Base-by-base conservation (phyloP, 2,329 filamentous ascomycete species). In the Cadophora malorum region DNA sequence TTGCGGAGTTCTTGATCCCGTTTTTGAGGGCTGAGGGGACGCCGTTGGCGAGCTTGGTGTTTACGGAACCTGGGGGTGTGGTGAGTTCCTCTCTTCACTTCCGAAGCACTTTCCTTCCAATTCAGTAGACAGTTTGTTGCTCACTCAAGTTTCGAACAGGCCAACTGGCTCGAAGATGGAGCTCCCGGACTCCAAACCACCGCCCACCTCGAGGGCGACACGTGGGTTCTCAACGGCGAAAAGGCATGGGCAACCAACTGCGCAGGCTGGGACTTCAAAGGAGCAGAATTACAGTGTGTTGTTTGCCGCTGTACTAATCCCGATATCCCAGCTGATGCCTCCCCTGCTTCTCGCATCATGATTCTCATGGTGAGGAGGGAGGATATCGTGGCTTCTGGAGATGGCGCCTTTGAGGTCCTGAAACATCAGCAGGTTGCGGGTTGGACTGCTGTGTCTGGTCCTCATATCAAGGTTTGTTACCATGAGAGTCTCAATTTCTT, bases 201-300 rank as follows among this genome's bases (percentile, higher is more conserved):
- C 1, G 84, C 84, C 0, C 74, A 76, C 19, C 70, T 72, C 4
- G 81, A 84, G 16, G 83, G 81, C 0, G 79, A 84, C 47, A 38
- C 3, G 56, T 86, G 82, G 81, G 72, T 86, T 4, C 70, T 87
- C 25, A 82, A 82, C 70, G 84, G 84, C 3, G 84, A 86, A 70
- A 85, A 86, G 79, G 79, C 80, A 38, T 87, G 84, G 84, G 82
- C 84, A 6, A 85, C 84, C 0, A 87, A 86, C 72, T 80, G 79
- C 59, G 81, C 79, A 0, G 84, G 85, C n/a, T 87, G 83, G 84
- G 84, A 86, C 64, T 79, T 79, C 55, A 77, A 78, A 63, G 85
- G 84, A 7, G 82, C 83, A 0, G 82, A 85, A 47, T 76, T 87
- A 0, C 78, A 80, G 60, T 86, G 83, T 66, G 79, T 87, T 3